Evolutionary conservation across 352 stramenopile species (phyloP).

Genomic region (Phytopythium cucurbitacearum): DNA sequence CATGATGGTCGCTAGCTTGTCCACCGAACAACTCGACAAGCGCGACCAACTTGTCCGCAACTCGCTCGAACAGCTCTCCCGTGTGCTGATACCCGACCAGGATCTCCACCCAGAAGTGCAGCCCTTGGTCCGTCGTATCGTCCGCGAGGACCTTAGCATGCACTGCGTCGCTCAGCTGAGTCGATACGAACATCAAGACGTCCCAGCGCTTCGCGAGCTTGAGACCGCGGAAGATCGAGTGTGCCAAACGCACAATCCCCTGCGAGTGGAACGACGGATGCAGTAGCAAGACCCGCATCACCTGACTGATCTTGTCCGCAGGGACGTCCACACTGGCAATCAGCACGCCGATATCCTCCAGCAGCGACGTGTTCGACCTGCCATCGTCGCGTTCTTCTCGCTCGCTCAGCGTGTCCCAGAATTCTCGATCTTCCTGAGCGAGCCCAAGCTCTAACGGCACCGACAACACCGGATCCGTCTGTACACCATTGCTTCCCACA

Average conservation of each 20-base stretch:
- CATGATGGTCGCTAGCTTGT: no score
- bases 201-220: constrained; percentile 81
- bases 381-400: constrained; percentile 6
- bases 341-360: constrained; percentile 52
- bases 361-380: constrained; percentile 15
- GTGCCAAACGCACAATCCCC: constrained; percentile 51
- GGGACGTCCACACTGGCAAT: constrained; percentile 46
- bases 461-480: constrained; percentile 1
- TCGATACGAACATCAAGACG: constrained; percentile 31
- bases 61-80: constrained; percentile 44
- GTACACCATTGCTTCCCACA: background rate
- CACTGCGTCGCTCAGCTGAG: constrained; percentile 32
- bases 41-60: constrained; percentile 33
- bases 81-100: constrained; percentile 78
- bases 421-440: constrained; percentile 34
- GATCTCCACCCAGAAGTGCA: constrained; percentile 59
- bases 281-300: constrained; percentile 33
- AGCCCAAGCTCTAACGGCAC: constrained; percentile 18
- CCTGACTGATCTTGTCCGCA: constrained; percentile 16
- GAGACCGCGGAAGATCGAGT: constrained; percentile 53
- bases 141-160: constrained; percentile 25
- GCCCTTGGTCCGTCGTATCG: constrained; percentile 17
- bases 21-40: constrained; percentile 34
- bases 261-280: constrained; percentile 26
- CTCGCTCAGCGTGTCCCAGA: constrained; percentile 40